Conservation (phyloP, 345 rosid genomes). For the Clausena lansium region DNA sequence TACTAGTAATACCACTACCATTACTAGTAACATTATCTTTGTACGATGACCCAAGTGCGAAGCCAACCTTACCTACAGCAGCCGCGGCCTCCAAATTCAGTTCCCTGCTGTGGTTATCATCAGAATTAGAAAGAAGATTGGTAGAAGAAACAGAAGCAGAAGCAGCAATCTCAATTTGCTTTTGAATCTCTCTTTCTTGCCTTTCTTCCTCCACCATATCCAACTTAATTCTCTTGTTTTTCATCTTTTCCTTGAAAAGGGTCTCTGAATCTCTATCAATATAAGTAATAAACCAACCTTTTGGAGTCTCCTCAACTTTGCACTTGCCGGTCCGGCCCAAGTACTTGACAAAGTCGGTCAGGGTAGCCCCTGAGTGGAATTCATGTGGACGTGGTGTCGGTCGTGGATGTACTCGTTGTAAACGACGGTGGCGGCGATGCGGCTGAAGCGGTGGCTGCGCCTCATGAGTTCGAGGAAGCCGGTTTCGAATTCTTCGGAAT, state of each 20-base stretch:
- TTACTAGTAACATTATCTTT: constrained; percentile 54
- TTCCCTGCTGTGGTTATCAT: constrained; percentile 23
- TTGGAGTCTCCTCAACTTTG: constrained; percentile 92
- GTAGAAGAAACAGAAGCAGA: constrained; percentile 8
- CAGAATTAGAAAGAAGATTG: background rate
- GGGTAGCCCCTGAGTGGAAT: constrained; percentile 85
- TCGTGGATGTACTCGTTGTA: constrained; percentile 90
- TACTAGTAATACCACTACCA: background rate
- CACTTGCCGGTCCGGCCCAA: constrained; percentile 82
- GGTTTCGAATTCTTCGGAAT: constrained; percentile 85
- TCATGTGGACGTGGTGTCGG: constrained; percentile 90
- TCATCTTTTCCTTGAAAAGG: constrained; percentile 74
- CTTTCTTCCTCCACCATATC: constrained; percentile 92
- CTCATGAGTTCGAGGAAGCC: constrained; percentile 73
- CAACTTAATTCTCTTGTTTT: constrained; percentile 72
- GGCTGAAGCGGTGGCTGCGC: constrained; percentile 86
- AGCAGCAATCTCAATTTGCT: constrained; percentile 80
- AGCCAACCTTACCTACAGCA: constrained; percentile 62
- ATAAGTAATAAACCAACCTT: constrained; percentile 96
- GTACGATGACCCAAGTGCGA: constrained; percentile 47
- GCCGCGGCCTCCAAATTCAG: constrained; percentile 39
- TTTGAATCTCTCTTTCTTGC: constrained; percentile 72
- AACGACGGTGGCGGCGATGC: constrained; percentile 90
- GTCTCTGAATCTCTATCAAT: constrained; percentile 85
- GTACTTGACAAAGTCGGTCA: constrained; percentile 86